Evolutionary conservation across 768 basidiomycete species (phyloP), one percentile per base, ranked within the genome.

Genomic region (Mycena leptocephala): DNA sequence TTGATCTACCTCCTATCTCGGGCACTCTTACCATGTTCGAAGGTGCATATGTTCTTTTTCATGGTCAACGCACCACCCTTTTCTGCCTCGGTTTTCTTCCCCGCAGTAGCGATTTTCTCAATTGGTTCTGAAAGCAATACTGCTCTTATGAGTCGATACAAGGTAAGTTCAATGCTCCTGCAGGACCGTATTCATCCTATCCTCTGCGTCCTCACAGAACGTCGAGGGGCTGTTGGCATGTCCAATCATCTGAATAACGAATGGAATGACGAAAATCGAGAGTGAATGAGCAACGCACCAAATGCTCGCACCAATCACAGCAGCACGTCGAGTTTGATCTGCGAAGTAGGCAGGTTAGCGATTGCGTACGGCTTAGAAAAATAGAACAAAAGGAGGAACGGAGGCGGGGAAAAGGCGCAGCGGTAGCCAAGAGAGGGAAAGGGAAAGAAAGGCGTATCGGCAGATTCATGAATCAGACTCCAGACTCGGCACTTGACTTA

Each of bases 381-480:
- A 43, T 63, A 41, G 61, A 63, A 43, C 61, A 41, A 41, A 41
- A 63, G 61, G 61, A 55, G 26, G 53, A 55, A 55, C 26, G 59
- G 59, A 35, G 35, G 35, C 59, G 37, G 59, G 59, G 59, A 28
- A 43, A 63, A 63, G 39, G 24, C 61, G 39, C 37, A 63, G 61
- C 61, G 26, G 26, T 55, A 55, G 53, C 28, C 53, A 63, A 43
- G 61, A 43, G 61, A 63, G 39, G 26, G 46, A 65, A 30, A 55
- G 53, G 26, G 53, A 55, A 55, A 65, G 18, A 51, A 65, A 55
- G 53, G 11, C 26, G 53, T 55, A 55, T 26, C 53, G 53, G 26
- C 24, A 55, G 28, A 55, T 65, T 32, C 64, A 65, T 30, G 46
- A 65, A 65, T 65, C 64, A 65, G 64, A 65, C 64, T 65, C 46